These are phyloP conservation scores for Phaeomoniella chlamydospora DNA, from an alignment of 2,329 filamentous ascomycete genomes.

Conservation along the genomic window DNA sequence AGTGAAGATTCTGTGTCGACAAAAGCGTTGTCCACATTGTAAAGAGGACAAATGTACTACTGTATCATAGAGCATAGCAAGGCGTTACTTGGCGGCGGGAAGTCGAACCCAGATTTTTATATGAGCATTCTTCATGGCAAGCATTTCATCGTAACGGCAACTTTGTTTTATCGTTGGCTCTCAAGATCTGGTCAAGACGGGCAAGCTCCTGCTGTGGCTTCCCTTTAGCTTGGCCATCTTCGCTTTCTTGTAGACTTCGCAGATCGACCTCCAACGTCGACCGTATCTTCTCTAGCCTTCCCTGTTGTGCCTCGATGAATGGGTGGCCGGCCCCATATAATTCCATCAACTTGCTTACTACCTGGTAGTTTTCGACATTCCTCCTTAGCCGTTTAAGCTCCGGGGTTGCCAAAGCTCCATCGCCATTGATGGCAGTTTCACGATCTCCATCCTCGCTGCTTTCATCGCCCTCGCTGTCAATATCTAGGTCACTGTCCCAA, in stretches of 20 bases:
- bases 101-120: slow-evolving; percentile 2
- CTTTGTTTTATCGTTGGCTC: slow-evolving; percentile 19
- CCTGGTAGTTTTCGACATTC: slow-evolving; percentile 43
- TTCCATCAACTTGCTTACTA: slow-evolving; percentile 36
- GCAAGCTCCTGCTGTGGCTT: slow-evolving; percentile 14
- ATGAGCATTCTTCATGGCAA: slow-evolving; percentile 13
- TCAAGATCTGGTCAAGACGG: slow-evolving; percentile 3
- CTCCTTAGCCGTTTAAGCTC: slow-evolving; percentile 33
- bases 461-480: not conserved
- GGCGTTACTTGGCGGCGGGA: not conserved
- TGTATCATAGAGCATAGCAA: slow-evolving; percentile 23
- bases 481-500: slow-evolving; percentile 13
- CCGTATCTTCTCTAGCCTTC: slow-evolving; percentile 40
- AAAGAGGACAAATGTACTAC: slow-evolving; percentile 9
- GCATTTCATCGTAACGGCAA: slow-evolving; percentile 38
- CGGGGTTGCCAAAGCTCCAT: slow-evolving; percentile 7
- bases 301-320: slow-evolving; percentile 44
- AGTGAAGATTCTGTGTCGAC: slow-evolving; percentile 43
- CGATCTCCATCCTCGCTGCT: not conserved
- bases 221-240: slow-evolving; percentile 21
- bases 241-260: slow-evolving; percentile 43
- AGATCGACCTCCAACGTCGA: slow-evolving; percentile 52
- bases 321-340: slow-evolving; percentile 44
- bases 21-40: slow-evolving; percentile 27
- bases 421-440: slow-evolving; percentile 2